phyloP scores from a whole-genome alignment of 345 rosid species.

The Boechera stricta region DNA sequence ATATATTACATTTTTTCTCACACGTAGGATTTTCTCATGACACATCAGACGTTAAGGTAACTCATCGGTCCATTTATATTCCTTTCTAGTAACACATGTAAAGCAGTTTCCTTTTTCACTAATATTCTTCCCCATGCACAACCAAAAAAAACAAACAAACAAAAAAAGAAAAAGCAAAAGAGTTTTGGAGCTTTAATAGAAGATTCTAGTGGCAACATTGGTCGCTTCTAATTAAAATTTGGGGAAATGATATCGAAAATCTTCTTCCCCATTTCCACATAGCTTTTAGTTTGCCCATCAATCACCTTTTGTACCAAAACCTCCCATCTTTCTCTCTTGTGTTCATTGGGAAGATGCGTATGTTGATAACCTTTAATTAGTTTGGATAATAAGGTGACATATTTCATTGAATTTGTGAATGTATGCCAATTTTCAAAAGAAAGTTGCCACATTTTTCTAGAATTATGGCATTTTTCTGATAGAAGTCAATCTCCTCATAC shows the following conservation, averaged over 20 bases:
- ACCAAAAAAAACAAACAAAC: not conserved
- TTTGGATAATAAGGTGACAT: too few relatives aligned
- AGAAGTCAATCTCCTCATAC: too few relatives aligned
- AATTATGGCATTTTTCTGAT: too few relatives aligned
- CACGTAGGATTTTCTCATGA: slow-evolving; percentile 42
- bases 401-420: too few relatives aligned
- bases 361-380: not conserved
- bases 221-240: not conserved
- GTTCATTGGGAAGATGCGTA: not conserved
- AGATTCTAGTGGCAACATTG: not conserved
- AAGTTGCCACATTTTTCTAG: too few relatives aligned
- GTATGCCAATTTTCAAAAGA: too few relatives aligned
- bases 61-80: slow-evolving; percentile 14
- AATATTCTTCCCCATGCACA: not conserved
- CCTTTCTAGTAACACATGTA: slow-evolving; percentile 25
- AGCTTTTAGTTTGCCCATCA: not conserved
- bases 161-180: not conserved
- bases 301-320: not conserved
- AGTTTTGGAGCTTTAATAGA: not conserved
- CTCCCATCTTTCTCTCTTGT: not conserved
- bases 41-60: slow-evolving; percentile 27
- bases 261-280: not conserved
- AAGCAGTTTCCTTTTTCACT: slow-evolving; percentile 5
- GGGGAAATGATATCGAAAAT: not conserved
- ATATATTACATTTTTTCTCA: not conserved